phyloP scores from a whole-genome alignment of 805 yeast genomes.

The Saccharomycopsis amapae region DNA sequence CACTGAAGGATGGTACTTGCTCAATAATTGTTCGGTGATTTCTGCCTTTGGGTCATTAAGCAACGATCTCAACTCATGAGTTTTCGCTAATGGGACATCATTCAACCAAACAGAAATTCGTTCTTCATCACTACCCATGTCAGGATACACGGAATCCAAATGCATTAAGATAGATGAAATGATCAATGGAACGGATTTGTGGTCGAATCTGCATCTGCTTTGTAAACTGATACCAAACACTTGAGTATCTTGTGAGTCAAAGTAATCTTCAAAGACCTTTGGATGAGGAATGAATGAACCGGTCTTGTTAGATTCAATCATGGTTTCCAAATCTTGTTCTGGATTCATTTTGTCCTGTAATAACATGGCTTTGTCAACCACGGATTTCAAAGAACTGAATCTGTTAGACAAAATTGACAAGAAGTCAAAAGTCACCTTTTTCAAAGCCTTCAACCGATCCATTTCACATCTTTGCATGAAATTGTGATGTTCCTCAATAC shows the following conservation, averaged over 20 bases:
- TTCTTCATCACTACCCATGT: conserved; percentile 57
- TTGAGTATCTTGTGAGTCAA: conserved; percentile 54
- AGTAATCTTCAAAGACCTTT: conserved; percentile 70
- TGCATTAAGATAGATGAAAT: conserved; percentile 55
- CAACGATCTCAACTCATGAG: conserved; percentile 54
- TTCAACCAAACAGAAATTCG: conserved; percentile 63
- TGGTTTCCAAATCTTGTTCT: conserved; percentile 53
- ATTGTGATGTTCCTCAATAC: conserved; percentile 59
- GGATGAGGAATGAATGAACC: conserved; percentile 73
- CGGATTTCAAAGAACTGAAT: conserved; percentile 47
- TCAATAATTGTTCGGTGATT: conserved; percentile 28
- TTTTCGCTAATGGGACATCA: conserved; percentile 51
- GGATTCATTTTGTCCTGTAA: conserved; percentile 71
- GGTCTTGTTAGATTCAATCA: conserved; percentile 61
- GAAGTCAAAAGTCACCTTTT: conserved; percentile 68
- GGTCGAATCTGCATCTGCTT: conserved; percentile 62
- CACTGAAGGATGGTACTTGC: conserved; percentile 43
- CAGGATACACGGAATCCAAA: conserved; percentile 68
- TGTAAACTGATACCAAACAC: conserved; percentile 77
- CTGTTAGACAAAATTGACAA: conserved; percentile 58
- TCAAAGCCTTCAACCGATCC: conserved; percentile 69
- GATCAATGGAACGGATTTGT: conserved; percentile 62
- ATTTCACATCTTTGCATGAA: conserved; percentile 80
- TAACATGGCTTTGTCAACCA: conserved; percentile 53
- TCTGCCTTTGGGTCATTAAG: conserved; percentile 34